Base-by-base conservation (phyloP, 129 eudicot genomes). In the Arctium lappa region DNA sequence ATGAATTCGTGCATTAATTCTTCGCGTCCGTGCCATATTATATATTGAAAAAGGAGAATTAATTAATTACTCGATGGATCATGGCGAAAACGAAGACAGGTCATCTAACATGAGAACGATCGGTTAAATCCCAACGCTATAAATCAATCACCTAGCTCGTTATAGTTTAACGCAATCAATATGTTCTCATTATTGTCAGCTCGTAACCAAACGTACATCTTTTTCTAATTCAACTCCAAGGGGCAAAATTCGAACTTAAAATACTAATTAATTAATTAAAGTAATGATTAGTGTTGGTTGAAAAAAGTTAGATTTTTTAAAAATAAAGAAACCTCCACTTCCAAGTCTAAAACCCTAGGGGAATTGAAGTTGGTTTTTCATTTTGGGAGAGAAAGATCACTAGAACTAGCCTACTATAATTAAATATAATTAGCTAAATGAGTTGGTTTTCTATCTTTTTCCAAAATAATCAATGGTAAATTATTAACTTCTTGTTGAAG, bases 401-500 rank as follows among this genome's bases (percentile, higher is more conserved):
- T 22, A 16, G 62, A 29, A 18, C 8, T 72, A 78, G 65, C 34
- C 34, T 77, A 12, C 32, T 5, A 72, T 42, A 56, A 53, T 53
- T 82, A 33, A 72, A 40, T 78, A 33, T n/a, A n/a, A 72, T 78
- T 84, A 72, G 63, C 50, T 66, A 42, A 72, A 79, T 72, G 87
- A 65, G 83, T 84, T 84, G 83, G 76, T 62, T 79, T 37, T 32
- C 71, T 84, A 40, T 84, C 70, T 44, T 79, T 84, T 80, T 62
- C 69, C 83, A 79, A 5, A 78, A 7, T 68, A 29, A n/a, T 42
- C 36, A 33, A 33, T 77, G 79, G 83, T 78, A 42, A 42, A 7
- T 42, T 7, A 62, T 65, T 79, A 84, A 44, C 63, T 84, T 84
- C 38, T 79, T 68, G 40, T 73, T 84, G 44, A 73, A 74, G 86